These are phyloP conservation scores for Ziziphus jujuba DNA, from an alignment of 306 rosid genomes.

Conservation along the genomic window DNA sequence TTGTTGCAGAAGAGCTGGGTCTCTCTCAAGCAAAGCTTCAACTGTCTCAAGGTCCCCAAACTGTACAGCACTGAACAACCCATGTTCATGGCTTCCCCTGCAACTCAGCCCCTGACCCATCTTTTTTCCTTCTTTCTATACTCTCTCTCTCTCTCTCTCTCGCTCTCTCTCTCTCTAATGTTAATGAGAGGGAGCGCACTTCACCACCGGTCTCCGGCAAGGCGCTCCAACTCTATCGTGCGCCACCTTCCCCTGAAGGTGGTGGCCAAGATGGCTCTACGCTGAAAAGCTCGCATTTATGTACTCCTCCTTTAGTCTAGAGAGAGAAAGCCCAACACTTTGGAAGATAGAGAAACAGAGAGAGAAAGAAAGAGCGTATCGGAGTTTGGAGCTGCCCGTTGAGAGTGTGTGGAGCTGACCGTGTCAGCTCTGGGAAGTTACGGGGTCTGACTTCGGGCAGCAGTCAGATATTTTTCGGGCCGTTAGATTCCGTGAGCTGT, in stretches of 20 bases:
- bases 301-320: background rate
- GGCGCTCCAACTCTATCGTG: constrained; percentile 24
- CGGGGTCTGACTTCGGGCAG: constrained; percentile 45
- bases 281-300: constrained; percentile 48
- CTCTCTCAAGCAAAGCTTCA: constrained; percentile 41
- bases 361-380: constrained; percentile 25
- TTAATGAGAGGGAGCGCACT: background rate
- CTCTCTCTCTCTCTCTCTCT: background rate
- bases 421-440: constrained; percentile 48
- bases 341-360: constrained; percentile 2
- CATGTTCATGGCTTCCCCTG: constrained; percentile 63
- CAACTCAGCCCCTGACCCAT: constrained; percentile 99
- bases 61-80: constrained; percentile 79
- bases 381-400: constrained; percentile 31
- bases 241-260: constrained; percentile 51
- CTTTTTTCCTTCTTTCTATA: constrained; percentile 18
- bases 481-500: constrained; percentile 23
- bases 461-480: constrained; percentile 55
- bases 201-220: constrained; percentile 26
- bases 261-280: constrained; percentile 29
- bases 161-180: background rate
- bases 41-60: constrained; percentile 62
- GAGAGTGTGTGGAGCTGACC: constrained; percentile 41
- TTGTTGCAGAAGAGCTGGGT: constrained; percentile 52
- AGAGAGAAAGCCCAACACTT: constrained; percentile 12